Percentiles rank a stretch among this genome's conserved stretches.
Evolutionary conservation across 2,329 filamentous ascomycete species (phyloP).

Genomic region (Thelonectria olida): DNA sequence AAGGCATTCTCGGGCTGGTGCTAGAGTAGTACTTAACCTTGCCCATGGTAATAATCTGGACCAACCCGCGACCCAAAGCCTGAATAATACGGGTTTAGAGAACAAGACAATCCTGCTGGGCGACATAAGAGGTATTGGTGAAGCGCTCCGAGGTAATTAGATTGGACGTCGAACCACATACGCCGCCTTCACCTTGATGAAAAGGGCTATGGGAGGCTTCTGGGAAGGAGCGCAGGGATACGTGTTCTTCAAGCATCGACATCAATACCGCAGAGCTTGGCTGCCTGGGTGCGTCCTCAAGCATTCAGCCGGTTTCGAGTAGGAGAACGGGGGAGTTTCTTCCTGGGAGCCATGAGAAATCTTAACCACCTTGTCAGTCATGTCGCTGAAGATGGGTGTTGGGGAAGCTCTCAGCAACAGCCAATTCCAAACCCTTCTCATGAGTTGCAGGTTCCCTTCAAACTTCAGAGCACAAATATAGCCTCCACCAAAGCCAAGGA

Average conservation of each 20-base stretch:
- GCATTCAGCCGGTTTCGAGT: conserved; percentile 49
- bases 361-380: conserved; percentile 48
- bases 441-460: conserved; percentile 55
- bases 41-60: conserved; percentile 57
- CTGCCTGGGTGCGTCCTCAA: conserved; percentile 49
- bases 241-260: conserved; percentile 54
- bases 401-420: conserved; percentile 57
- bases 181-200: conserved; percentile 58
- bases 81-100: conserved; percentile 61
- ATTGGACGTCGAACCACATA: conserved; percentile 60
- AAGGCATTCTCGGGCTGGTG: conserved; percentile 51
- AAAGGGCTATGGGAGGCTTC: conserved; percentile 63
- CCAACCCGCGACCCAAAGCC: conserved; percentile 51
- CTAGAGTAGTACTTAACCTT: conserved; percentile 48
- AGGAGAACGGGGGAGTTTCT: conserved; percentile 49
- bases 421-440: conserved; percentile 49
- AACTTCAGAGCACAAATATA: conserved; percentile 63
- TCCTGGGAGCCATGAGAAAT: conserved; percentile 35
- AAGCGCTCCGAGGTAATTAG: conserved; percentile 48
- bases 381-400: conserved; percentile 53
- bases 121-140: conserved; percentile 53
- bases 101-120: conserved; percentile 50
- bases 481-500: conserved; percentile 60
- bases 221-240: conserved; percentile 66
- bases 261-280: conserved; percentile 51